These are phyloP conservation scores for Penicillium rolfsii DNA, from an alignment of 2,329 filamentous ascomycete species.

Conservation along the genomic window DNA sequence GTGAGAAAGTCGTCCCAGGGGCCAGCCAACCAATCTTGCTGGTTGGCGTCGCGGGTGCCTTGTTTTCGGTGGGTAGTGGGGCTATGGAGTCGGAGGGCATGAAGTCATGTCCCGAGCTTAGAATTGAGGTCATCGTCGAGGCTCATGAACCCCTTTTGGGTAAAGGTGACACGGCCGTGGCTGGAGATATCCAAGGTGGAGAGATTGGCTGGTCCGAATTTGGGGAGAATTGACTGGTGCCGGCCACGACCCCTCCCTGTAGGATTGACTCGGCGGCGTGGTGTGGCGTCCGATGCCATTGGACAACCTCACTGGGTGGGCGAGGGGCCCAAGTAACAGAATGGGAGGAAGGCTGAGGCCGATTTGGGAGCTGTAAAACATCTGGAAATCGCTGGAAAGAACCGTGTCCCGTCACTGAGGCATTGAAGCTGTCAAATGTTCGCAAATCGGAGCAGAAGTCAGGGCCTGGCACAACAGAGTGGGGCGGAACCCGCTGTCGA, in stretches of 20 bases:
- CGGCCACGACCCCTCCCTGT: not conserved
- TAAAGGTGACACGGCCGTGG: not conserved
- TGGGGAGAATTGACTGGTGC: not conserved
- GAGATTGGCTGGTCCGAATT: not conserved
- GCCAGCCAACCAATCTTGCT: not conserved
- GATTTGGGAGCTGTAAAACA: not conserved
- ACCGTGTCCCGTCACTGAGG: not conserved
- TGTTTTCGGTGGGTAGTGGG: constrained; percentile 1
- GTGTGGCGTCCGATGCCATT: constrained; percentile 4
- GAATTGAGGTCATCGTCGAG: constrained; percentile 7
- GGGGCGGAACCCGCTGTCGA: not conserved
- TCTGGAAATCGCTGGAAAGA: not conserved
- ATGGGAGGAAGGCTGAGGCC: not conserved
- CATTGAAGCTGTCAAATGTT: not conserved
- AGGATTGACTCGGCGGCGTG: not conserved
- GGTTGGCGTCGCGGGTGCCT: not conserved
- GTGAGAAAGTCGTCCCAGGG: not conserved
- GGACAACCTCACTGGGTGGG: not conserved
- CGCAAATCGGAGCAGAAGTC: not conserved
- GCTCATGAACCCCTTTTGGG: not conserved
- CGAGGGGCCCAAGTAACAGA: not conserved
- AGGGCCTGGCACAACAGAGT: not conserved
- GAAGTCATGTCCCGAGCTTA: constrained; percentile 6
- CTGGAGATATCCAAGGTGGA: not conserved
- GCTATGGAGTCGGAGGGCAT: constrained; percentile 1